Base-by-base conservation (phyloP, 1,284 basidiomycete species). In the Pseudozyma tsukubaensis region DNA sequence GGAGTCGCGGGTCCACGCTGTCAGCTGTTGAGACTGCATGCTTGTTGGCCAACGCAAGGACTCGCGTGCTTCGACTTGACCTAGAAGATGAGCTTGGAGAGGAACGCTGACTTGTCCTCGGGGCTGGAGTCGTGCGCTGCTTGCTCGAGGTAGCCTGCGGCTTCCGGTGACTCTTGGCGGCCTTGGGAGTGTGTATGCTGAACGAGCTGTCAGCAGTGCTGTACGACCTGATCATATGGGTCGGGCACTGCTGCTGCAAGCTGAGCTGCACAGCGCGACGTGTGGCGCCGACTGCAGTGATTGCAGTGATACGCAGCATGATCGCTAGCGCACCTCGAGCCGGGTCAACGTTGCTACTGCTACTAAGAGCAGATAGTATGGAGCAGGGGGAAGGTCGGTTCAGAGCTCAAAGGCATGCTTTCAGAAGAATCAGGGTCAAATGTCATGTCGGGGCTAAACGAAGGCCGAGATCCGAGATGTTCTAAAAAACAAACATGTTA, bases 271-370 rank as follows among this genome's bases (percentile, higher is more conserved):
- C 21, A 32, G 53, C 39, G 44, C 42, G 49, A 34, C 67, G 60
- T 18, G 67, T 36, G 14, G 60, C 57, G 18, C 61, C 53, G 2
- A 57, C 53, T 18, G 61, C 67, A 10, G 57, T 60, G 40, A 64
- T 40, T 8, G 59, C 52, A 14, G 49, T 57, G 34, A 57, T 56
- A 11, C 49, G 60, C 36, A 70, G 40, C 67, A 70, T 70, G 24
- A 19, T 19, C 36, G 29, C 43, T n/a, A 37, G 10, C 14, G 13
- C 11, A 40, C 19, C 49, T 37, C n/a, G 35, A 14, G 24, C 24
- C 24, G 24, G 24, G 24, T 29, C 24, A 6, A 29, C 24, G 24
- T 29, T 29, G 24, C 24, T 29, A 29, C 24, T 29, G 6, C 24
- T 29, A 29, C 3, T 29, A 29, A 29, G 24, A 29, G 24, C 24